Conservation (phyloP, 2,329 filamentous ascomycete genomes). For the Neopestalotiopsis sp. region DNA sequence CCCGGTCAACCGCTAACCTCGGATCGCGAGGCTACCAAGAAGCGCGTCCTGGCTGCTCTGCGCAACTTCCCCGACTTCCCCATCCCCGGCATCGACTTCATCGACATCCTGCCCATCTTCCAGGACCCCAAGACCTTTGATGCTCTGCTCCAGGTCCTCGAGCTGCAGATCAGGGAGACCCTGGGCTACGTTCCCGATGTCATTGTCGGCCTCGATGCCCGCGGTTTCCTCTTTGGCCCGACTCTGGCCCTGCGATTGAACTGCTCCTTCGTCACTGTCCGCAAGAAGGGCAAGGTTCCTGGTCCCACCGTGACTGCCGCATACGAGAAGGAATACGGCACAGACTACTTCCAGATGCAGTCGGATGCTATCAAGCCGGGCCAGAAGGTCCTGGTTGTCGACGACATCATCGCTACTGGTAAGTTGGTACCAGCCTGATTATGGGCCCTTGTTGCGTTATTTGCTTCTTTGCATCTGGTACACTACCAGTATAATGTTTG, state of each 20-base stretch:
- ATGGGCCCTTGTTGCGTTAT: conserved; percentile 10
- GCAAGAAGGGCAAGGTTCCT: conserved; percentile 95
- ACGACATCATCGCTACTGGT: conserved; percentile 99
- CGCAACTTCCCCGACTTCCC: conserved; percentile 93
- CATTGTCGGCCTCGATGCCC: conserved; percentile 89
- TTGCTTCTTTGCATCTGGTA: conserved; percentile 14
- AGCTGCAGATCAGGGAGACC: conserved; percentile 75
- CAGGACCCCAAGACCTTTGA: conserved; percentile 75
- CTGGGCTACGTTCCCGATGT: conserved; percentile 78
- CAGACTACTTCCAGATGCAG: conserved; percentile 97
- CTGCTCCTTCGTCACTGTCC: conserved; percentile 87
- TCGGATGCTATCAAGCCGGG: conserved; percentile 80
- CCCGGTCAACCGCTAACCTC: conserved; percentile 67
- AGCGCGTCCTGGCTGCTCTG: conserved; percentile 69
- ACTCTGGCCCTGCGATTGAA: conserved; percentile 82
- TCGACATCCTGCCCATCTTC: conserved; percentile 98
- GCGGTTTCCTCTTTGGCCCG: conserved; percentile 95
- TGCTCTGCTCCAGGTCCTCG: conserved; percentile 80
- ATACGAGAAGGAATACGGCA: conserved; percentile 95
- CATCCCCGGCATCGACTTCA: conserved; percentile 89
- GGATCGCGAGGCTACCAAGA: conserved; percentile 37
- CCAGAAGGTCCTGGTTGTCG: conserved; percentile 90
- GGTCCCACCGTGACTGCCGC: conserved; percentile 83
- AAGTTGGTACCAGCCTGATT: conserved; percentile 39
- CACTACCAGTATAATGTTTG: not conserved